Conservation (phyloP, 2,329 filamentous ascomycete species). For the Bipolaris gigantea region DNA sequence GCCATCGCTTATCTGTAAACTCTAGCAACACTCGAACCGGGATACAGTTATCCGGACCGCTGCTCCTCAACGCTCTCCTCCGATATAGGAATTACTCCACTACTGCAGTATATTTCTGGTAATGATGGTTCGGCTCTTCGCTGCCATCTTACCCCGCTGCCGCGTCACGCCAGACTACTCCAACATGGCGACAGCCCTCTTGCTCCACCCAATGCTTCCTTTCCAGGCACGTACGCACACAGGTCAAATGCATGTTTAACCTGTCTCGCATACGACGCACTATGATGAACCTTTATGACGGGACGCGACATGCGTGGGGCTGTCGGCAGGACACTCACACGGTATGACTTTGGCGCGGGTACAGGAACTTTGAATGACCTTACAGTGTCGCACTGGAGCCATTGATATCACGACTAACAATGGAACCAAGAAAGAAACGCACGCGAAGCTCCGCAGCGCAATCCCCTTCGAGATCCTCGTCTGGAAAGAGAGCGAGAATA, state of each 20-base stretch:
- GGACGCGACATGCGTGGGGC: background rate
- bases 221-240: background rate
- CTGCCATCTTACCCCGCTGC: conserved; percentile 9
- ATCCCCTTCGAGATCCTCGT: background rate
- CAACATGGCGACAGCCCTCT: conserved; percentile 25
- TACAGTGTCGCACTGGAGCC: background rate
- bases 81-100: conserved; percentile 13
- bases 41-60: background rate
- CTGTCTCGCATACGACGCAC: background rate
- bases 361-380: background rate
- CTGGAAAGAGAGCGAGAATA: conserved; percentile 10
- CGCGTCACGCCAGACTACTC: conserved; percentile 24
- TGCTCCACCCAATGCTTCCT: conserved; percentile 8
- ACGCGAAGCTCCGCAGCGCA: conserved; percentile 15
- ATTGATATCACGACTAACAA: background rate
- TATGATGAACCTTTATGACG: background rate
- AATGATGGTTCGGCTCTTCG: background rate
- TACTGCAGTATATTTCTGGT: background rate
- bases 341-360: background rate
- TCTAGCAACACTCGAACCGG: conserved; percentile 8
- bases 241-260: background rate
- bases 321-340: background rate
- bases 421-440: conserved; percentile 20
- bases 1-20: conserved; percentile 30
- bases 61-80: conserved; percentile 5